Evolutionary conservation across 2,329 filamentous ascomycete species (phyloP).

Genomic region (Emmonsia crescens): DNA sequence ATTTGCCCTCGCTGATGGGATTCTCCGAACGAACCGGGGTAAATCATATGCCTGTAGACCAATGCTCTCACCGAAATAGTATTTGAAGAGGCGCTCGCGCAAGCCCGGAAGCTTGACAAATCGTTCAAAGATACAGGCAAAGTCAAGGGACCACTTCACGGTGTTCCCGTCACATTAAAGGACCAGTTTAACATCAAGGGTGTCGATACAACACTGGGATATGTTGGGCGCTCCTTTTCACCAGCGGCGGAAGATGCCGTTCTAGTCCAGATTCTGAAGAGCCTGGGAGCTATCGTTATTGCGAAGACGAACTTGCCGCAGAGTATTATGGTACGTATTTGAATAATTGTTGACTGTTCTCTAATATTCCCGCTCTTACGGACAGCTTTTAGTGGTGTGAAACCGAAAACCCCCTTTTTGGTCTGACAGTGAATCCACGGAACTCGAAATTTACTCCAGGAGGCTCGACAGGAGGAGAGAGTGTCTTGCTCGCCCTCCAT

Average conservation of each 20-base stretch:
- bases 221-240: conserved; percentile 11
- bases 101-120: conserved; percentile 17
- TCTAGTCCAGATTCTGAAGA: conserved; percentile 9
- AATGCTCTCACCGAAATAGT: conserved; percentile 20
- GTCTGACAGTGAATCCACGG: conserved; percentile 50
- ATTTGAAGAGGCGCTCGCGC: conserved; percentile 18
- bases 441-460: conserved; percentile 55
- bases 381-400: conserved; percentile 38
- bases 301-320: conserved; percentile 51
- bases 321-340: conserved; percentile 45
- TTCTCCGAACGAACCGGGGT: neutral
- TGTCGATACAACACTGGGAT: conserved; percentile 12
- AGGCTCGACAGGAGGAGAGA: conserved; percentile 58
- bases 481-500: conserved; percentile 48
- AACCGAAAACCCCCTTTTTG: conserved; percentile 45
- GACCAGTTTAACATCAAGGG: conserved; percentile 17
- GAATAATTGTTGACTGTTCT: conserved; percentile 26
- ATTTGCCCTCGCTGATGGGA: neutral
- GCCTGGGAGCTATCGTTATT: conserved; percentile 43
- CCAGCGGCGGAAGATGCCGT: conserved; percentile 6
- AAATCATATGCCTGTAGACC: neutral
- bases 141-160: conserved; percentile 22
- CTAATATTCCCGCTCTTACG: neutral
- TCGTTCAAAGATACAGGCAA: conserved; percentile 32
- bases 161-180: conserved; percentile 21